Evolutionary conservation across 345 rosid species (phyloP).

Genomic region (Camelina laxa): DNA sequence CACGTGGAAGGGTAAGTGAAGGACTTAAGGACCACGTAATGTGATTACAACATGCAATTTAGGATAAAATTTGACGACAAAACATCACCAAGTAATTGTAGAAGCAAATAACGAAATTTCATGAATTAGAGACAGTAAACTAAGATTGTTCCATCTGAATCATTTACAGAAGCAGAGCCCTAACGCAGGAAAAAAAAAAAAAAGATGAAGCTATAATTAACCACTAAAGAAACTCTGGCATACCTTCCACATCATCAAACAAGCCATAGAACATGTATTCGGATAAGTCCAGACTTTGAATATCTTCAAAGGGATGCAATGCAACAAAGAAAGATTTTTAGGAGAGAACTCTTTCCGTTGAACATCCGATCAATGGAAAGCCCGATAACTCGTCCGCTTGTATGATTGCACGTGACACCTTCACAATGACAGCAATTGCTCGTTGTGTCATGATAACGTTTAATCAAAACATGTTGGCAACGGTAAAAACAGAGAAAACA

Average conservation of each 20-base stretch:
- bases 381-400: neutral
- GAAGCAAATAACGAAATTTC: neutral
- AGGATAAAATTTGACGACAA: too few relatives aligned
- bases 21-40: too few relatives aligned
- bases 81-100: neutral
- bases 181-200: neutral
- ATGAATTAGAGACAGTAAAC: neutral
- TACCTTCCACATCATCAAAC: neutral
- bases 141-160: too few relatives aligned
- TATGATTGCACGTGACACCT: neutral
- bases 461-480: too few relatives aligned
- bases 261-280: too few relatives aligned
- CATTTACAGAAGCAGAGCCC: neutral
- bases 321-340: neutral
- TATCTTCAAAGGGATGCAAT: neutral
- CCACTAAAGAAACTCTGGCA: neutral
- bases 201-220: too few relatives aligned
- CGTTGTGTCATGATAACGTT: neutral
- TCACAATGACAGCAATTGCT: constrained; percentile 25
- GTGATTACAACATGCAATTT: neutral
- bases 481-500: too few relatives aligned
- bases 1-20: too few relatives aligned
- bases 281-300: neutral
- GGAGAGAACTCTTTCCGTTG: neutral
- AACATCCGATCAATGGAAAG: neutral